Evolutionary conservation across 441 rosid species (phyloP), one percentile per base, ranked within the genome.

Genomic region (Aleurites moluccanus): DNA sequence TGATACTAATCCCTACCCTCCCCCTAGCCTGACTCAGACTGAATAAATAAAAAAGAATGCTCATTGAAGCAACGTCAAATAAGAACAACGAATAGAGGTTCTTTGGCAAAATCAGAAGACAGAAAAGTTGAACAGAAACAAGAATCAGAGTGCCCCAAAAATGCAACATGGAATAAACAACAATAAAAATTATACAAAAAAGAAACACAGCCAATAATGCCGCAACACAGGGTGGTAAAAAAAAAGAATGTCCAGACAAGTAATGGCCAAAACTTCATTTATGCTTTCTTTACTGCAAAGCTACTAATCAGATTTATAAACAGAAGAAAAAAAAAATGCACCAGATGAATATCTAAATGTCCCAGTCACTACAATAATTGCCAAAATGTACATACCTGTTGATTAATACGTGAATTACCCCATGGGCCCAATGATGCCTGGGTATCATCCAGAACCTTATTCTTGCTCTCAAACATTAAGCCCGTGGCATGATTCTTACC

Each of bases 401-500:
- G 94, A 79, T 86, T 88, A 55, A 77, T 84, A 49, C 67, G 82
- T 47, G 91, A 85, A 81, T 83, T 89, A 77, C 83, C 88, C 99
- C 98, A 93, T 40, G 96, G 84, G 74, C 87, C 87, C 84, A 91
- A 71, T 64, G 93, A 83, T 75, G 89, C 79, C 84, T 88, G 92
- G 70, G 77, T 85, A 84, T 82, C 86, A 73, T 90, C 94, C 52
- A 88, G 66, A 78, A 81, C 83, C 80, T 89, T 88, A 62, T 84
- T 87, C 77, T 87, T 86, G 81, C 77, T 80, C 77, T 86, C 89
- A 77, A 86, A 90, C 72, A 84, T 83, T 75, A 85, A 75, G 66
- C 84, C 83, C 61, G 92, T 73, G 44, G 73, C 86, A 69, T 81
- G 80, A 71, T 63, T 88, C 80, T 87, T 83, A 67, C 81, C 89